phyloP scores from a whole-genome alignment of 2,329 filamentous ascomycete species.

The Helminthosporium solani region DNA sequence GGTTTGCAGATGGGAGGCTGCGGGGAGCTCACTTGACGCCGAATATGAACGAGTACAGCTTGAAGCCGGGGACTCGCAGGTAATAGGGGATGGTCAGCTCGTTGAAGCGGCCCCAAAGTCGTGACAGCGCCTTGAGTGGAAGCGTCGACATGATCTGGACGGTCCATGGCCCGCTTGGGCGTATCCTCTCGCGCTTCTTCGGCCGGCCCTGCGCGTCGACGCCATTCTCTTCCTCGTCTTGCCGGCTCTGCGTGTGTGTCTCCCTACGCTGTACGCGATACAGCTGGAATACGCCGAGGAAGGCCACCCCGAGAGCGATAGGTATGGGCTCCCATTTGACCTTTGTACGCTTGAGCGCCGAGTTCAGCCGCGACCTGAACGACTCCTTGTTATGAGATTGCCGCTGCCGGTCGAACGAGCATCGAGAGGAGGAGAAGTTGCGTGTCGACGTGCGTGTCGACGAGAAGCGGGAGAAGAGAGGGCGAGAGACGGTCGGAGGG shows the following conservation, averaged over 20 bases:
- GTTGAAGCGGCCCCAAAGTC: constrained; percentile 89
- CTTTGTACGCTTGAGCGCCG: constrained; percentile 63
- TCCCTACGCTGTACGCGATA: constrained; percentile 68
- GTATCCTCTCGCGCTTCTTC: constrained; percentile 62
- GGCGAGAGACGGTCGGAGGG: constrained; percentile 10
- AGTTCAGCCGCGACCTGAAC: constrained; percentile 59
- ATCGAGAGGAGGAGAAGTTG: constrained; percentile 45
- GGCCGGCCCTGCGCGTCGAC: constrained; percentile 46
- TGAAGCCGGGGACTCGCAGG: constrained; percentile 84
- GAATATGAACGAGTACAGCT: constrained; percentile 85
- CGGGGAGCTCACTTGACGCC: constrained; percentile 68
- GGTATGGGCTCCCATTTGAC: constrained; percentile 91
- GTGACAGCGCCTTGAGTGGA: constrained; percentile 84
- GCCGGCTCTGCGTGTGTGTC: constrained; percentile 43
- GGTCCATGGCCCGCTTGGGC: constrained; percentile 86
- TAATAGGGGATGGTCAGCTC: constrained; percentile 86
- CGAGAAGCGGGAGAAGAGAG: constrained; percentile 17
- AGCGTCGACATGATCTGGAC: constrained; percentile 92
- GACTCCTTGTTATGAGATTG: constrained; percentile 50
- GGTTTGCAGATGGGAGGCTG: background rate
- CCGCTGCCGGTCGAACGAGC: constrained; percentile 34
- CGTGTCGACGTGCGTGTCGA: constrained; percentile 19
- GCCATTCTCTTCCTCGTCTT: constrained; percentile 48
- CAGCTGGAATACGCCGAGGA: constrained; percentile 79
- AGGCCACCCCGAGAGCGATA: constrained; percentile 78